Evolutionary conservation across 306 rosid species (phyloP).

Genomic region (Prunus campanulata): DNA sequence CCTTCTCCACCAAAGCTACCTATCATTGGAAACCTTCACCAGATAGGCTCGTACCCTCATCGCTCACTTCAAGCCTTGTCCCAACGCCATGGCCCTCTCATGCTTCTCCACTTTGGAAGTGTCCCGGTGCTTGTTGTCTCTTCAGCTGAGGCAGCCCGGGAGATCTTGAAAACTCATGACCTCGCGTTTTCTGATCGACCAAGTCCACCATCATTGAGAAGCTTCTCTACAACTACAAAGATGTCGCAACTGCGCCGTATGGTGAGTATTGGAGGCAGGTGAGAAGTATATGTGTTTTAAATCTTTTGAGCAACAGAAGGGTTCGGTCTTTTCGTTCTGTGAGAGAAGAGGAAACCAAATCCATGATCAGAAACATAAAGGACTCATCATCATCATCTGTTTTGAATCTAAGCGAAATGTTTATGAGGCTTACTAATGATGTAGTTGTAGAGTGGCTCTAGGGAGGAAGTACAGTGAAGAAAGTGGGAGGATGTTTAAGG

Average conservation of each 20-base stretch:
- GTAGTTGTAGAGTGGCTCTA: slow-evolving; percentile 45
- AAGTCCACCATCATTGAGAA: slow-evolving; percentile 4
- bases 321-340: slow-evolving; percentile 29
- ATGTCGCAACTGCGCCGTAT: slow-evolving; percentile 29
- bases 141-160: slow-evolving; percentile 15
- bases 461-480: slow-evolving; percentile 51
- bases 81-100: slow-evolving; percentile 37
- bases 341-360: slow-evolving; percentile 28
- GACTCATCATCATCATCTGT: not conserved
- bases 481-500: slow-evolving; percentile 21
- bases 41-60: slow-evolving; percentile 36
- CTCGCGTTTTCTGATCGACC: slow-evolving; percentile 20
- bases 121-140: slow-evolving; percentile 26
- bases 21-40: slow-evolving; percentile 50
- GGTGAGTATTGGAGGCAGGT: slow-evolving; percentile 50
- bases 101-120: slow-evolving; percentile 44
- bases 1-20: slow-evolving; percentile 57
- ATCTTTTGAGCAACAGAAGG: slow-evolving; percentile 35
- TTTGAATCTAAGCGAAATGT: slow-evolving; percentile 40
- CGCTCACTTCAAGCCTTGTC: slow-evolving; percentile 33
- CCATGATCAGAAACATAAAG: slow-evolving; percentile 27
- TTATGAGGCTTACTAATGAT: slow-evolving; percentile 27
- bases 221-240: slow-evolving; percentile 34
- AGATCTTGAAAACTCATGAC: slow-evolving; percentile 46
- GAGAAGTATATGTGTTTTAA: slow-evolving; percentile 24